phyloP scores from a whole-genome alignment of 2,329 filamentous ascomycete genomes.

The Hymenoscyphus fraxineus region DNA sequence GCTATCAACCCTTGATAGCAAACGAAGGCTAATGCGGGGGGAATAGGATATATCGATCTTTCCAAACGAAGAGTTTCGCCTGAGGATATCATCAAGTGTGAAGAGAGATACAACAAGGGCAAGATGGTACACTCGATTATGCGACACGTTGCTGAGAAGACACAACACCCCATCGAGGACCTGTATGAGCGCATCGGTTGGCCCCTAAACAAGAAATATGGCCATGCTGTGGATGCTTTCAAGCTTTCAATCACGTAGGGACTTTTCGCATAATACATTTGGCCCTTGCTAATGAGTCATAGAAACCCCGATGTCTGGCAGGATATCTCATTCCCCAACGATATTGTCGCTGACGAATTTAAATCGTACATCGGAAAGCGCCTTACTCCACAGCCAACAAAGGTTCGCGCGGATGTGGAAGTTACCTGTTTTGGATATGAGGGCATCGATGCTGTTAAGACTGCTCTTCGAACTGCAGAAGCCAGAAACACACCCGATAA shows the following conservation, averaged over 20 bases:
- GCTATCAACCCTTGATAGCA: not conserved
- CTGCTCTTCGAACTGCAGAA: conserved; percentile 85
- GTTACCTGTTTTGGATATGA: conserved; percentile 95
- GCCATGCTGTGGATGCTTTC: conserved; percentile 95
- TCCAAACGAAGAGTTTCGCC: conserved; percentile 97
- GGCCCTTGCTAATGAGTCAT: not conserved
- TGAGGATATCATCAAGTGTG: conserved; percentile 96
- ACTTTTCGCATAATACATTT: not conserved
- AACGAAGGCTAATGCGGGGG: conserved; percentile 13
- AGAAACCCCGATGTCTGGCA: conserved; percentile 96
- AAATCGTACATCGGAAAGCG: conserved; percentile 96
- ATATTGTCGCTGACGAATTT: conserved; percentile 81
- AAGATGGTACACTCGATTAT: conserved; percentile 99
- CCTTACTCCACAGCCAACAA: conserved; percentile 95
- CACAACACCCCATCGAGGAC: conserved; percentile 85
- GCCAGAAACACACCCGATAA: conserved; percentile 86
- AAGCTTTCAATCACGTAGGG: conserved; percentile 95
- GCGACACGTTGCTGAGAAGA: conserved; percentile 98
- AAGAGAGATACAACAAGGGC: conserved; percentile 99
- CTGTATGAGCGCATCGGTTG: conserved; percentile 94
- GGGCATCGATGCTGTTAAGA: conserved; percentile 97
- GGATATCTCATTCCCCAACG: conserved; percentile 83
- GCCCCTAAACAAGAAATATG: conserved; percentile 97
- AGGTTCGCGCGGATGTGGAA: conserved; percentile 96
- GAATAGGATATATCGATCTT: conserved; percentile 86